phyloP scores from a whole-genome alignment of 495 filamentous ascomycete species.

The Oleoguttula mirabilis region DNA sequence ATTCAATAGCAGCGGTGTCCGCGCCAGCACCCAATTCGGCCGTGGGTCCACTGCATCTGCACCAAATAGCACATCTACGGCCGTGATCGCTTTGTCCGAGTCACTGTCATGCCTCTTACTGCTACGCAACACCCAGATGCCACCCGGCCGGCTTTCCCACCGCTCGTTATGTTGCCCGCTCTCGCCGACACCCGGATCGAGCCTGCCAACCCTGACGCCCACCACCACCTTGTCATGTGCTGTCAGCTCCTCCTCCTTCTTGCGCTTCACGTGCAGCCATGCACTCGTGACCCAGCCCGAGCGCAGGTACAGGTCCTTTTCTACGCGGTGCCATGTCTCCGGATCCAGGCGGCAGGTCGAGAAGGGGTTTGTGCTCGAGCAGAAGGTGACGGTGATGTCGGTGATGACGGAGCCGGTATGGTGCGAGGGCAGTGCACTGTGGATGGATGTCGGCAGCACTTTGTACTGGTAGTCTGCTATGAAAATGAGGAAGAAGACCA shows the following conservation, averaged over 20 bases:
- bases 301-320: constrained; percentile 83
- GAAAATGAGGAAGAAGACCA: constrained; percentile 46
- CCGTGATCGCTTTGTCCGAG: constrained; percentile 64
- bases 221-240: constrained; percentile 67
- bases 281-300: constrained; percentile 62
- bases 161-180: constrained; percentile 44
- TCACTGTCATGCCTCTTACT: constrained; percentile 66
- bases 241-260: constrained; percentile 75
- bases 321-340: constrained; percentile 68
- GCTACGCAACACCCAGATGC: constrained; percentile 79
- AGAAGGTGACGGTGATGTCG: constrained; percentile 73
- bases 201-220: constrained; percentile 65
- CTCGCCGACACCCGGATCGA: constrained; percentile 56
- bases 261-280: constrained; percentile 73
- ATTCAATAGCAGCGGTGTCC: constrained; percentile 56
- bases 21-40: constrained; percentile 63
- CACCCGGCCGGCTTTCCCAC: constrained; percentile 72
- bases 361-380: constrained; percentile 62
- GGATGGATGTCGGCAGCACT: constrained; percentile 39
- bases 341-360: constrained; percentile 67
- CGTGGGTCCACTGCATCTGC: constrained; percentile 86
- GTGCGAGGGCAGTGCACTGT: constrained; percentile 43
- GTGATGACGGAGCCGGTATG: constrained; percentile 54
- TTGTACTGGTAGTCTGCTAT: constrained; percentile 34
- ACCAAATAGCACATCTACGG: constrained; percentile 83